Conservation (phyloP, 129 eudicot genomes). For the Rutidosis leptorrhynchoides region DNA sequence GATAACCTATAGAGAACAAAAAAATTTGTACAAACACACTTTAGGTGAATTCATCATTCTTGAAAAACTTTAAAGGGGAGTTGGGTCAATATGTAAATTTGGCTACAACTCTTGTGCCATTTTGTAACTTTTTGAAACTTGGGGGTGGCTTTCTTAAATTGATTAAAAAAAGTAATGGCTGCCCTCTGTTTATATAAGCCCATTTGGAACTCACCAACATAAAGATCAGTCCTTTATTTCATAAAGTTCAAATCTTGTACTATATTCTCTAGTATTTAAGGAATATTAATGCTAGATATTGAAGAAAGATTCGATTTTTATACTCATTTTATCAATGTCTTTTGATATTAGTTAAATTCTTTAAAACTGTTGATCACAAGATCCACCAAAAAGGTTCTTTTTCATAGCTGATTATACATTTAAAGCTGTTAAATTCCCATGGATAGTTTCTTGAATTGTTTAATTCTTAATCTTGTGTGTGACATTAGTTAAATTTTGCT, state of each 20-base stretch:
- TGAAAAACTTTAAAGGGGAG: neutral
- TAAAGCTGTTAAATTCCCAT: constrained; percentile 25
- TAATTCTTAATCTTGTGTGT: constrained; percentile 4
- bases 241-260: constrained; percentile 20
- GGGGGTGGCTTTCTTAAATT: constrained; percentile 21
- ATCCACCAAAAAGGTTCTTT: constrained; percentile 28
- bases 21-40: constrained; percentile 22
- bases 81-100: constrained; percentile 16
- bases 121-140: constrained; percentile 17
- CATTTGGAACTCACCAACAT: constrained; percentile 36
- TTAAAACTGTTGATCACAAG: constrained; percentile 21
- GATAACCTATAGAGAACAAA: constrained; percentile 20
- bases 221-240: constrained; percentile 21
- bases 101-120: constrained; percentile 15
- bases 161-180: constrained; percentile 27
- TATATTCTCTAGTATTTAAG: constrained; percentile 14
- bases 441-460: constrained; percentile 29
- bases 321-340: constrained; percentile 51
- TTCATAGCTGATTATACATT: neutral
- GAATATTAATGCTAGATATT: constrained; percentile 35
- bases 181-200: constrained; percentile 39
- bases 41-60: constrained; percentile 23
- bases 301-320: constrained; percentile 30
- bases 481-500: constrained; percentile 9
- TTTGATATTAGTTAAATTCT: constrained; percentile 61